Base-by-base conservation (phyloP, 2,329 filamentous ascomycete genomes). In the Cladophialophora carrionii region DNA sequence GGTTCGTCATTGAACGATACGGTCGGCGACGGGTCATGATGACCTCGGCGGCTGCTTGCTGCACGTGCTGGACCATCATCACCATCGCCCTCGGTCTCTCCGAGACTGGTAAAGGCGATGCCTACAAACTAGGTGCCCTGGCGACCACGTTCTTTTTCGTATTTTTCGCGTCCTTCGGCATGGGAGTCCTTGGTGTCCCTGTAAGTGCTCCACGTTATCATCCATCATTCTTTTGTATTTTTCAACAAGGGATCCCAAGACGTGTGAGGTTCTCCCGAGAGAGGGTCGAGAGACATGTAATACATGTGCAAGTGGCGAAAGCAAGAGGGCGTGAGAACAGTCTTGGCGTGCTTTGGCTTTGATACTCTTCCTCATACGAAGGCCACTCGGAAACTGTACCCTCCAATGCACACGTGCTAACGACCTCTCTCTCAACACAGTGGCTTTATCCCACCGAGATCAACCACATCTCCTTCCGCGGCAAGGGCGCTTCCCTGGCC, bases 21-120 rank as follows among this genome's bases (percentile, higher is more conserved):
- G 82, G 82, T 2, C 76, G 82, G 9, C 76, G 82, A 9, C 79
- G 77, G 57, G 75, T 83, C 54, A 81, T 84, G 80, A 82, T 84
- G 75, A 72, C 72, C 20, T 80, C 78, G 5, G 78, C 81, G n/a
- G 74, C 76, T 6, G 83, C 79, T 9, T 83, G 81, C 64, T 80
- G 78, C 1, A 76, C 80, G 12, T 85, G 81, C 69, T 84, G 80
- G 75, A 75, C 81, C 20, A 71, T 82, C 8, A 83, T 84, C 57
- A 78, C 80, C 0, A 80, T 81, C 20, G 74, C 79, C 0, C 74
- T 81, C 5, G 78, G 77, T 1, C 71, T 79, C 22, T 75, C 76
- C 0, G 76, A 78, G 57, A 74, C 75, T 17, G 78, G 80, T 37
- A 57, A 63, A 5, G 79, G 77, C 0, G 73, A 82, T 62, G 72